Conservation (phyloP, 2,329 filamentous ascomycete species). For the Lasiodiplodia sp. region DNA sequence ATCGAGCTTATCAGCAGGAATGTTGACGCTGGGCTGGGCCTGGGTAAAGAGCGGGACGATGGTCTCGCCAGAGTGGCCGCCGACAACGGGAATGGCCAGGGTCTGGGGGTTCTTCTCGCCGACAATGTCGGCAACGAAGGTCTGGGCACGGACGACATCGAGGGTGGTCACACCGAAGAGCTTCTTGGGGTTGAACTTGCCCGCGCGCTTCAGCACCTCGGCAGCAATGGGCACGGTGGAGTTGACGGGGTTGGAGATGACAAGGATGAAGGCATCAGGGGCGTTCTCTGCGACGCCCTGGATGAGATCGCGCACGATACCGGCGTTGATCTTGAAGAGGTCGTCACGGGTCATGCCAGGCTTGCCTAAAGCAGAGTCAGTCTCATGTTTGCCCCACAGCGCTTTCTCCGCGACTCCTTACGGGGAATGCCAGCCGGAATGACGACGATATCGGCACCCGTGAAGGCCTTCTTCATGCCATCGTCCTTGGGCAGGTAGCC, state of each 20-base stretch:
- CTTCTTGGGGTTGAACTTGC: constrained; percentile 92
- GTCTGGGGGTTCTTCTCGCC: constrained; percentile 84
- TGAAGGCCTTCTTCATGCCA: constrained; percentile 86
- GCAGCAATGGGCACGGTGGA: constrained; percentile 97
- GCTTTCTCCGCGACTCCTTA: constrained; percentile 55
- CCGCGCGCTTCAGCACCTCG: constrained; percentile 92
- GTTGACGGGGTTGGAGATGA: constrained; percentile 99
- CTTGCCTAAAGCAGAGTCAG: constrained; percentile 72
- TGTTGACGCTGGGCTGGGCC: constrained; percentile 77
- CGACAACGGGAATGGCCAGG: constrained; percentile 88
- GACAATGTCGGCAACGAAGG: constrained; percentile 86
- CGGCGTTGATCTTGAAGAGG: constrained; percentile 99
- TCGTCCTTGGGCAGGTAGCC: constrained; percentile 87
- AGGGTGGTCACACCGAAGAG: constrained; percentile 99
- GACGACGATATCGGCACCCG: constrained; percentile 92
- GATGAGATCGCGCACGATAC: constrained; percentile 93
- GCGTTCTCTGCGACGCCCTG: constrained; percentile 85
- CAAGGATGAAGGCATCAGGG: constrained; percentile 92
- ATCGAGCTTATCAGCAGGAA: constrained; percentile 89
- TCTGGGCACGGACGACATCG: constrained; percentile 97
- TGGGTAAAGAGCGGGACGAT: constrained; percentile 98
- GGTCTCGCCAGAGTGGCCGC: constrained; percentile 96
- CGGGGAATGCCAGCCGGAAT: constrained; percentile 98
- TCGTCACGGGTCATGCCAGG: constrained; percentile 99
- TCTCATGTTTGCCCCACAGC: constrained; percentile 6